Evolutionary conservation across 495 filamentous ascomycete species (phyloP), one percentile per base, ranked within the genome.

Genomic region (Podospora sp.): DNA sequence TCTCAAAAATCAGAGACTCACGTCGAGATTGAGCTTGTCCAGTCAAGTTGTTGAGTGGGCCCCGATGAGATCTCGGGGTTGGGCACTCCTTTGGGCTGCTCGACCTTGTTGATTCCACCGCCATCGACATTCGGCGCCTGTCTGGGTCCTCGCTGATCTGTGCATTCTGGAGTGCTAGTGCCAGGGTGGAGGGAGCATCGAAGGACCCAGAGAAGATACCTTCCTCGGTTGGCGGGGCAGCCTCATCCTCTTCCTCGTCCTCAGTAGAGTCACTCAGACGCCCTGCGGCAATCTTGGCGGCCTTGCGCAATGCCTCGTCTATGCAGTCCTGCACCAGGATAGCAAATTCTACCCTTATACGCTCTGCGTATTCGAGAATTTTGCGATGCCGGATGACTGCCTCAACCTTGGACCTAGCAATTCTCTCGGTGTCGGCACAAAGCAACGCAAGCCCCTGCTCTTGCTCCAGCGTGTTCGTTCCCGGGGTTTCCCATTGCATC

Each of bases 311-410:
- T 9, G 96, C 95, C 66, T 92, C 93, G 60, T 94, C 89, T 55
- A 99, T 95, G 75, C 95, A 99, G 65, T 97, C 93, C 69, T 96
- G 90, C 27, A 99, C 95, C 56, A 97, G 81, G 25, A 94, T 85
- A 20, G 91, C 90, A 73, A 95, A 96, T 74, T 99, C 95, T 36
- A 96, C 84, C 1, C 96, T 92, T 73, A 99, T 97, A 9, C 95
- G 87, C 78, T 99, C 95, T 5, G 92, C 89, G 75, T 98, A 99
- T 77, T 99, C 96, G 52, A 98, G 89, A 63, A 97, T 96, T 69
- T 91, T 88, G 51, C 94, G 88, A 78, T 98, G 91, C 36, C 95
- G 92, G 67, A 94, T 84, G 14, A 97, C 90, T 24, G 96, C 90
- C 71, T 98, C 96, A 5, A 97, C 92, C 76, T 98, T 99, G 20